Evolutionary conservation across 23 red algal genomes (phyloP), one percentile per base, ranked within the genome.

Genomic region (Cyanidiococcus yangmingshanensis): DNA sequence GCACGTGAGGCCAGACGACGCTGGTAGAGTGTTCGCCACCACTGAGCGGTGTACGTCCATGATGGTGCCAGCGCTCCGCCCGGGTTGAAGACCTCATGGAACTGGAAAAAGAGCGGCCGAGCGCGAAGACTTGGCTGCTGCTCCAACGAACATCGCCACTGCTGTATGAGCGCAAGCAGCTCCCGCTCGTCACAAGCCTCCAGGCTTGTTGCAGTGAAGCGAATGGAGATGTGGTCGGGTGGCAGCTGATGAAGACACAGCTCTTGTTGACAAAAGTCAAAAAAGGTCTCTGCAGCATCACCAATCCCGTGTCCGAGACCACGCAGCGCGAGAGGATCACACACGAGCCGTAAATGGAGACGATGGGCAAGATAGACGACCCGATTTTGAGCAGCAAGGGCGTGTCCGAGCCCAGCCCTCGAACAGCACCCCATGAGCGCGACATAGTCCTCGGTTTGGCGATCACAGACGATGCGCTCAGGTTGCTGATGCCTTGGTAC

Each of bases 281-380:
- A 35, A 25, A 71, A 25, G 16, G 63, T 29, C 32, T 71, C 63
- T 7, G 63, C 63, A 17, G 3, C 7, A 29, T 71, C 63, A 29
- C 63, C 63, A 29, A 71, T 71, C 3, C 63, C 63, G 63, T 71
- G 63, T 32, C 63, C 63, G 7, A 71, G 63, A 7, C 63, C 63
- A 29, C 63, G 63, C 63, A 71, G 7, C 21, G 63, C n/a, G 16
- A 3, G 16, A 7, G 63, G 63, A 30, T 71, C 63, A 29, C 32
- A 71, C 12, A 35, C 63, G n/a, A 17, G 63, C 7, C n/a, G 21
- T 7, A 32, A 71, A 35, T 29, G 16, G 63, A 32, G n/a, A 12
- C 21, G 32, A 7, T 32, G 63, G 12, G 63, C 63, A 12, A 71
- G 32, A 71, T 71, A 29, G n/a, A 71, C 63, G 32, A 71, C 27